Conservation (phyloP, 352 stramenopile species). For the Poterioochromonas sp. region DNA sequence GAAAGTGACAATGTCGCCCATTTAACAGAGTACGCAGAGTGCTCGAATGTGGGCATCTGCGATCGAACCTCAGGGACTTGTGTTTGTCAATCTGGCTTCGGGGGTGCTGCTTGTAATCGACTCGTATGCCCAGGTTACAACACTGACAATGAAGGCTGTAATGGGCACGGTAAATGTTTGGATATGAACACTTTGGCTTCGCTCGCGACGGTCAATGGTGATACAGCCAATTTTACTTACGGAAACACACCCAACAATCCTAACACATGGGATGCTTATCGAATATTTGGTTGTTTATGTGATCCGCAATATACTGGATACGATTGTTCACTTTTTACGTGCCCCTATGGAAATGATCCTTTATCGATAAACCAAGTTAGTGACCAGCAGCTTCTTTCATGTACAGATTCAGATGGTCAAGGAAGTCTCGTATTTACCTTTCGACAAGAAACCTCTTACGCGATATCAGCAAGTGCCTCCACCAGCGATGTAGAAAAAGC, state of each 20-base stretch:
- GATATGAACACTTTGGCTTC: conserved; percentile 48
- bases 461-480: conserved; percentile 55
- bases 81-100: conserved; percentile 55
- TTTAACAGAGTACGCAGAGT: conserved; percentile 55
- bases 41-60: conserved; percentile 62
- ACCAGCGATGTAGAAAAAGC: conserved; percentile 50
- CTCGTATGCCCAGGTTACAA: conserved; percentile 1
- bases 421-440: conserved; percentile 67
- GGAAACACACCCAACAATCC: conserved; percentile 59
- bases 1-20: conserved; percentile 50
- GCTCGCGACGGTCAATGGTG: conserved; percentile 42
- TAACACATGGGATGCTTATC: conserved; percentile 71
- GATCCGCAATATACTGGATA: conserved; percentile 73
- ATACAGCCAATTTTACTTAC: conserved; percentile 52
- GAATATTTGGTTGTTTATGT: conserved; percentile 69
- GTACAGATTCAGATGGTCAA: conserved; percentile 48
- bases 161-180: conserved; percentile 66
- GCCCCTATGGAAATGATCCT: conserved; percentile 46
- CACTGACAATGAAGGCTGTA: conserved; percentile 53
- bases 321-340: conserved; percentile 66
- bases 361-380: conserved; percentile 27
- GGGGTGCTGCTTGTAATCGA: conserved; percentile 6
- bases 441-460: conserved; percentile 35
- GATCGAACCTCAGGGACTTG: conserved; percentile 57
- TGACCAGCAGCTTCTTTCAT: conserved; percentile 65